Evolutionary conservation across 2,329 filamentous ascomycete genomes (phyloP).

Genomic region (Claviceps sp.): DNA sequence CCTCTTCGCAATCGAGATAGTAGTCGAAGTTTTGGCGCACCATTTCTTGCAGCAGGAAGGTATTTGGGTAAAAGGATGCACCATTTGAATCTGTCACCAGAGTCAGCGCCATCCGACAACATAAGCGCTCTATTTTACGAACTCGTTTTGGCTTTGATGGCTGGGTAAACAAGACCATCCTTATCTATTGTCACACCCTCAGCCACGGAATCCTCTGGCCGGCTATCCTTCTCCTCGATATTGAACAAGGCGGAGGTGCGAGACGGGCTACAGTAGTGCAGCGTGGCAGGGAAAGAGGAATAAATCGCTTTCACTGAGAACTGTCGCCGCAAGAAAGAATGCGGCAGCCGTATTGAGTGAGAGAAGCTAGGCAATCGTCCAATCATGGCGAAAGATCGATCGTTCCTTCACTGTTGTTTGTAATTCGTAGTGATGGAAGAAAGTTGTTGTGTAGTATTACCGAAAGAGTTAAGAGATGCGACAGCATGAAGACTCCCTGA

Average conservation of each 20-base stretch:
- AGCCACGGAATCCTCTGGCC: conserved; percentile 1
- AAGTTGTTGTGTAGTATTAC: background rate
- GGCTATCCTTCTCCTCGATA: background rate
- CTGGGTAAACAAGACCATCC: conserved; percentile 8
- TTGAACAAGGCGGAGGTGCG: conserved; percentile 6
- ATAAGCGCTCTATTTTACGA: background rate
- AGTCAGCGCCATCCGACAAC: background rate
- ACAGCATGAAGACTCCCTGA: too few species aligned
- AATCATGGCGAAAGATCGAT: background rate
- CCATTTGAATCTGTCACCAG: conserved; percentile 8
- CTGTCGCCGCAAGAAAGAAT: background rate
- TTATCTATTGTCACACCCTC: conserved; percentile 5
- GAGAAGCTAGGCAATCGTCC: background rate
- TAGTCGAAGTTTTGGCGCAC: conserved; percentile 9
- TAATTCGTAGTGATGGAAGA: background rate
- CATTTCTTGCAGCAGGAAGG: conserved; percentile 10
- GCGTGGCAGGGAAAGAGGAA: conserved; percentile 8
- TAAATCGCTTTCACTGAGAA: conserved; percentile 10
- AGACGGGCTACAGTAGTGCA: conserved; percentile 8
- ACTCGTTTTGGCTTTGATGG: conserved; percentile 1
- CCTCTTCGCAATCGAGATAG: conserved; percentile 6
- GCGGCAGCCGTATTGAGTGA: background rate
- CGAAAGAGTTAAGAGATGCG: too few species aligned
- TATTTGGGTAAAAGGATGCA: conserved; percentile 11
- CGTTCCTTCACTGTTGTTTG: background rate